phyloP scores from a whole-genome alignment of 306 rosid genomes.

The Boehmeria nivea region DNA sequence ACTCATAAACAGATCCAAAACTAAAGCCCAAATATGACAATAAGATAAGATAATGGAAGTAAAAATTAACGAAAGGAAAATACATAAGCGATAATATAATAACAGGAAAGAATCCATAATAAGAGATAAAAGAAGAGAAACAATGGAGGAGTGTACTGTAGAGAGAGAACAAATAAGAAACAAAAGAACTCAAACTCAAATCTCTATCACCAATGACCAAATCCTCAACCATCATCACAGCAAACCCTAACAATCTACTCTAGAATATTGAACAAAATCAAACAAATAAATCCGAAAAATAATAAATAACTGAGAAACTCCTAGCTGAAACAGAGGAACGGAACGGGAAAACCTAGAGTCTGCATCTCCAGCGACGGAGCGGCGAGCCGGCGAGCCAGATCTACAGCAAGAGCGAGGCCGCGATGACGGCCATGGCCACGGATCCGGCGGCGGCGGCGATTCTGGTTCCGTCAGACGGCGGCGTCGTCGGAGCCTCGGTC shows the following conservation, averaged over 20 bases:
- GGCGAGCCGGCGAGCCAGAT: slow-evolving; percentile 22
- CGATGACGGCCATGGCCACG: slow-evolving; percentile 29
- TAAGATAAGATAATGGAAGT: neutral
- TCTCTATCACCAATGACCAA: neutral
- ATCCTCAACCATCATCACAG: neutral
- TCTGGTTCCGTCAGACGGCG: slow-evolving; percentile 19
- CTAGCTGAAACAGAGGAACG: neutral
- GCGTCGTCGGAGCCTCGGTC: slow-evolving; percentile 18
- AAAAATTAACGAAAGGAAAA: neutral
- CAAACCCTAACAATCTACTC: neutral
- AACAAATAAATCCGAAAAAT: slow-evolving; percentile 3
- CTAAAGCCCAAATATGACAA: neutral
- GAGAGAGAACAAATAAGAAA: neutral
- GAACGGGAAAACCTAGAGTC: slow-evolving; percentile 26
- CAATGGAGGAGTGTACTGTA: neutral
- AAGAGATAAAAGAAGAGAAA: neutral
- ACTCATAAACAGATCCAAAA: neutral
- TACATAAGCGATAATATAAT: neutral
- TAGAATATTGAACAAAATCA: neutral
- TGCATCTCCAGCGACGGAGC: slow-evolving; percentile 17
- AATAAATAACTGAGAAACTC: slow-evolving; percentile 1
- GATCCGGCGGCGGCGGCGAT: slow-evolving; percentile 42
- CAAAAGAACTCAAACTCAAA: neutral
- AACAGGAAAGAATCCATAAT: slow-evolving; percentile 11
- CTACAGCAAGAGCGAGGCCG: slow-evolving; percentile 44